phyloP scores from a whole-genome alignment of 768 basidiomycete species.

The Favolaschia claudopus region DNA sequence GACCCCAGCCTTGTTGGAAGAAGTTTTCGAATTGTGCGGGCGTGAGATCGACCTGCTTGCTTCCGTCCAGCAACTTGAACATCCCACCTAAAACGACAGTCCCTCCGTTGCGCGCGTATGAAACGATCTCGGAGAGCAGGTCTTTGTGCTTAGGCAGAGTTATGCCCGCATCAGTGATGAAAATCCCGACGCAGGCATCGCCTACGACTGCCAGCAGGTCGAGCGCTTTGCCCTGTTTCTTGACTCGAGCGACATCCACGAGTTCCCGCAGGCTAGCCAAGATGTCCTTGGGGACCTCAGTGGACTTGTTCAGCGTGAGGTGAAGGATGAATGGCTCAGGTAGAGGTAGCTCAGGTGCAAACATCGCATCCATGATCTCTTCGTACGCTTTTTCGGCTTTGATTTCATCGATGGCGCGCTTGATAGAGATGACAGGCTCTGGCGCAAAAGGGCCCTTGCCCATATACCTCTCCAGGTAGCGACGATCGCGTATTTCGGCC shows the following conservation, averaged over 20 bases:
- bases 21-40: conserved; percentile 29
- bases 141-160: conserved; percentile 29
- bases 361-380: background rate
- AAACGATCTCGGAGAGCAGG: conserved; percentile 39
- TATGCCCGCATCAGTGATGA: conserved; percentile 45
- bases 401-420: background rate
- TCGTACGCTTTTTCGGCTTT: background rate
- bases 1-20: conserved; percentile 39
- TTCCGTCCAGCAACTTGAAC: conserved; percentile 24
- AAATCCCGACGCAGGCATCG: conserved; percentile 41
- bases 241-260: conserved; percentile 1
- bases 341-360: background rate
- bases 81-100: conserved; percentile 41
- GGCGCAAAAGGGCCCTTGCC: conserved; percentile 15
- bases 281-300: background rate
- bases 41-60: conserved; percentile 14
- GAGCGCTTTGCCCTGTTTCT: conserved; percentile 19
- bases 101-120: conserved; percentile 45
- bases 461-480: conserved; percentile 13
- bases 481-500: background rate
- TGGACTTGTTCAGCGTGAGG: conserved; percentile 22
- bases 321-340: conserved; percentile 16
- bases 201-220: conserved; percentile 36
- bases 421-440: background rate
- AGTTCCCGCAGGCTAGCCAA: background rate